Evolutionary conservation across 805 yeast species (phyloP).

Genomic region (Starmerella sp.): DNA sequence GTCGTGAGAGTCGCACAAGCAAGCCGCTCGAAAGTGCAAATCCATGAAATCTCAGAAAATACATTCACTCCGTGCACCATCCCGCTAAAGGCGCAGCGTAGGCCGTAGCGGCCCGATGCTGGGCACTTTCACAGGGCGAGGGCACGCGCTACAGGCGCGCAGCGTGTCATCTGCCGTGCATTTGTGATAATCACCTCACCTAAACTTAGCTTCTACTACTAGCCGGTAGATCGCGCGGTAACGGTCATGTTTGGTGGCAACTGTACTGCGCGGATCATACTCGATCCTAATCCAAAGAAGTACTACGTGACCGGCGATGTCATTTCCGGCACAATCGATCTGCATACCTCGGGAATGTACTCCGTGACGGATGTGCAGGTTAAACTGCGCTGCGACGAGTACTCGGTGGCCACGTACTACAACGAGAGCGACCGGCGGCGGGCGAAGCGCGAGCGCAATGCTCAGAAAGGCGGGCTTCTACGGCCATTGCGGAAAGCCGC

Average conservation of each 20-base stretch:
- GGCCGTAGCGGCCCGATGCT: too few relatives aligned
- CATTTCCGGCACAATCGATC: neutral
- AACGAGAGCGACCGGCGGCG: neutral
- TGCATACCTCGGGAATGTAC: neutral
- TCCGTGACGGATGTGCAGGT: slow-evolving; percentile 3
- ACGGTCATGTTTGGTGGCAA: neutral
- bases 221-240: neutral
- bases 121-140: neutral
- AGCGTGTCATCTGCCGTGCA: neutral
- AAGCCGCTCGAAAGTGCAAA: too few relatives aligned
- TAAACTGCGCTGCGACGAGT: slow-evolving; percentile 7
- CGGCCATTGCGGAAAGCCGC: neutral
- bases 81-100: too few relatives aligned
- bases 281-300: neutral
- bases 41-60: too few relatives aligned
- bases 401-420: neutral
- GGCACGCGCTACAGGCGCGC: neutral
- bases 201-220: neutral
- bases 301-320: slow-evolving; percentile 7
- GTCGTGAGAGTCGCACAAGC: too few relatives aligned
- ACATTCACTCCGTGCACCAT: too few relatives aligned
- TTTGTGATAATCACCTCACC: neutral
- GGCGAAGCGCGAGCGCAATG: neutral
- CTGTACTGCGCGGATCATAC: neutral
- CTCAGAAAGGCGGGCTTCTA: neutral